Base-by-base conservation (phyloP, 108 stramenopile genomes). In the Ochromonas danica region DNA sequence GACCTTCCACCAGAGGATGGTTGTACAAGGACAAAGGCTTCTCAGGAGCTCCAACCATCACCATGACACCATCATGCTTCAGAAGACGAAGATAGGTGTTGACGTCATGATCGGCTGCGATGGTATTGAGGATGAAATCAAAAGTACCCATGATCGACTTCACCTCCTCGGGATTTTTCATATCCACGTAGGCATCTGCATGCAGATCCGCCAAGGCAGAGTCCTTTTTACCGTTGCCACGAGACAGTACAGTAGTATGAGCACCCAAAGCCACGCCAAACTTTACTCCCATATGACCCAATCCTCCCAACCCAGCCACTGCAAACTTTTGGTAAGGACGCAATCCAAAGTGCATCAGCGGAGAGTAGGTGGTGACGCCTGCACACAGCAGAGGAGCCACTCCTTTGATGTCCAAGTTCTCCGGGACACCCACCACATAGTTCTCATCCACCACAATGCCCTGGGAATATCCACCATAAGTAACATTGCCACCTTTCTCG, bases 311-410 rank as follows among this genome's bases (percentile, higher is more conserved):
- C 22, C 81, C 81, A 0, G 61, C 30, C 25, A 82, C 61, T 25
- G 72, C 81, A 60, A 75, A 36, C 6, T 36, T 27, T 14, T 57
- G 43, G 45, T 75, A 10, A 28, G 72, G 72, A 27, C 40, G 14
- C n/a, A 75, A 41, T 6, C 72, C 72, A 75, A 33, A 75, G 43
- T 75, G 35, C n/a, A 82, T 51, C 25, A 82, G 41, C 10, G 80
- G 80, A 39, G 71, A 71, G 43, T 45, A 80, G 43, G 71, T 45
- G 1, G 80, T 80, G 40, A 71, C 39, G 28, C 81, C 81, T 0
- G 75, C 81, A 77, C 81, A 82, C 22, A 82, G 30, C 39, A 82
- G 40, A 2, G 81, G 81, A 43, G 62, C 78, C 41, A 39, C 75
- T 14, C 1, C n/a, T 40, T 17, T 28, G 1, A 51, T 1, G 31